Conservation (phyloP, 2,329 filamentous ascomycete species). For the Beauveria varroae region DNA sequence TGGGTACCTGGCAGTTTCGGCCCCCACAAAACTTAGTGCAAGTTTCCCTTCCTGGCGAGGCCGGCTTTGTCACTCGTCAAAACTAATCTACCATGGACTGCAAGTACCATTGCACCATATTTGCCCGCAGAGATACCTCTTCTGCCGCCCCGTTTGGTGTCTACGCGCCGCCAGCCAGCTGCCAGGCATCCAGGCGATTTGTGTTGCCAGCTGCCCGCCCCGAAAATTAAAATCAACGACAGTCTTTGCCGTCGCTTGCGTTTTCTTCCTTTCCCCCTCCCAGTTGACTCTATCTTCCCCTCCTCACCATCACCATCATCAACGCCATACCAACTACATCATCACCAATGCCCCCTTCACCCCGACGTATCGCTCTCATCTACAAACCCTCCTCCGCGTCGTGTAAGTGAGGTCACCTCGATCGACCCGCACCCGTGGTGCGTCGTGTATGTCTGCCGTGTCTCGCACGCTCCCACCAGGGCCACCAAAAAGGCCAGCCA, state of each 20-base stretch:
- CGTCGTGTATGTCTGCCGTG: neutral
- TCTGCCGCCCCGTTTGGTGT: neutral
- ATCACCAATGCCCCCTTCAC: neutral
- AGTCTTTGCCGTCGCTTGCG: neutral
- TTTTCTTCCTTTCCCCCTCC: neutral
- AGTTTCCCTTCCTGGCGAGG: conserved; percentile 7
- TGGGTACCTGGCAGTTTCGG: conserved; percentile 4
- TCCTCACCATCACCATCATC: neutral
- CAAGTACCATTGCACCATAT: neutral
- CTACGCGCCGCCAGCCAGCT: neutral
- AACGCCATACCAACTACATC: neutral
- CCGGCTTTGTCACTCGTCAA: conserved; percentile 4
- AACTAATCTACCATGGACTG: neutral
- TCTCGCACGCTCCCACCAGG: neutral
- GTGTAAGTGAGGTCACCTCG: conserved; percentile 6
- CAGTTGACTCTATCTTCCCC: neutral
- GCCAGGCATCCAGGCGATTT: neutral
- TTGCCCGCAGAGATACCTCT: neutral
- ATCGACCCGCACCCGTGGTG: neutral
- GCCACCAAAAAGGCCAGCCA: neutral
- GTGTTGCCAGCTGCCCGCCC: neutral
- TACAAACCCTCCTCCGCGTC: neutral
- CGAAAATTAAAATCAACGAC: neutral
- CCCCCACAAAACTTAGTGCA: conserved; percentile 4
- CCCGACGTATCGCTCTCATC: neutral